Base-by-base conservation (phyloP, 306 rosid genomes). In the Urtica urens region DNA sequence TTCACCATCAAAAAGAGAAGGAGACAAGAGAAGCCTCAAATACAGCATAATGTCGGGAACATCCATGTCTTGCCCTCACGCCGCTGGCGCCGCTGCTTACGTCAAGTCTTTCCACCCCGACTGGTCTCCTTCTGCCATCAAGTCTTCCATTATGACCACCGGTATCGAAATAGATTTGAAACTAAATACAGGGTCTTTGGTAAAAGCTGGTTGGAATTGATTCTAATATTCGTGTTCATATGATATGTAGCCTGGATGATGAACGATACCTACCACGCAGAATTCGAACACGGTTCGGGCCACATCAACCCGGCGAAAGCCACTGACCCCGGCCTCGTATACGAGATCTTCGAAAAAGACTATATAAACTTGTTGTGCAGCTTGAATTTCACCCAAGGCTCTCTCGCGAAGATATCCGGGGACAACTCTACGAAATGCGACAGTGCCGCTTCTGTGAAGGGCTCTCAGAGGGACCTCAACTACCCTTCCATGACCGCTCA, bases 21-120 rank as follows among this genome's bases (percentile, higher is more conserved):
- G 10, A 0, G 72, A 64, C 12, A 35, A 2, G 2, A 64, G 55
- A 47, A 25, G 15, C 1, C 59, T 54, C 1, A 16, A 24, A 10
- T 70, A 31, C 44, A 70, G 27, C 12, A 26, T 70, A 6, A 10
- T 21, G 0, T 53, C 67, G 0, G 68, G 71, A 18, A 70, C 71
- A 15, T 70, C 76, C 28, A 64, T 66, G 69, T 11, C 70, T 62
- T 62, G 61, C 26, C 74, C 69, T 1, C 75, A 69, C 40, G 65
- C 13, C 39, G 29, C 70, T 6, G 75, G 64, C 2, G 66, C 26
- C 13, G 69, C 65, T 15, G 72, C 68, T 6, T 65, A 71, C 34
- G 63, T 66, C 19, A 72, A 72, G 24, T 15, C 64, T 0, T 57
- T 66, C 18, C 61, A 62, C 38, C 70, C 64, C 3, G 28, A 57